These are phyloP conservation scores for Volvariella surrecta DNA, from an alignment of 1,284 basidiomycete species.

Conservation along the genomic window DNA sequence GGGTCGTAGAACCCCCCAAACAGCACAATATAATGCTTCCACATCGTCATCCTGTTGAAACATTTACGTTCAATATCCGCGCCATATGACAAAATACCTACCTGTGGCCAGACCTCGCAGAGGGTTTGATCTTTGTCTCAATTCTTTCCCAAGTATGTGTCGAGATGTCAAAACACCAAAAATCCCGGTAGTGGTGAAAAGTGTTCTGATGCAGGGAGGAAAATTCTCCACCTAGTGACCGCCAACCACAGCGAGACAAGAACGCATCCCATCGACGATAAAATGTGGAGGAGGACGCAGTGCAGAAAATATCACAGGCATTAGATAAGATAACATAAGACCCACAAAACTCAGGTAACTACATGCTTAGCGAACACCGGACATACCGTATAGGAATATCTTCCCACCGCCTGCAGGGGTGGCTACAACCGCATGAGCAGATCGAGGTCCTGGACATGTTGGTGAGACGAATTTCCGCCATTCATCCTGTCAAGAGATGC, in stretches of 20 bases:
- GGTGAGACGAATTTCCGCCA: slow-evolving; percentile 81
- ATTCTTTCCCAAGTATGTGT: slow-evolving; percentile 85
- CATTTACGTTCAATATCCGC: neutral
- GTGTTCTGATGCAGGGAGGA: slow-evolving; percentile 81
- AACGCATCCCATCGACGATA: no score
- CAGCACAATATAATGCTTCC: slow-evolving; percentile 82
- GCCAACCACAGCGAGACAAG: no score
- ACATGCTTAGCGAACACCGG: neutral
- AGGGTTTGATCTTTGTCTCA: slow-evolving; percentile 77
- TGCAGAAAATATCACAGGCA: no score
- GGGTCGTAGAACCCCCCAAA: slow-evolving; percentile 89
- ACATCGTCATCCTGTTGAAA: slow-evolving; percentile 69
- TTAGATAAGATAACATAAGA: no score
- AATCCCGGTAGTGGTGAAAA: slow-evolving; percentile 89
- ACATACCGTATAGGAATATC: slow-evolving; percentile 71
- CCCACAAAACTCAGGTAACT: neutral
- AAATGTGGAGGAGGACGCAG: no score
- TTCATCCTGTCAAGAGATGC: slow-evolving; percentile 45
- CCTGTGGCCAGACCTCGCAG: slow-evolving; percentile 81
- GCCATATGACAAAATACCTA: slow-evolving; percentile 20
- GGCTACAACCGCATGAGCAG: slow-evolving; percentile 74
- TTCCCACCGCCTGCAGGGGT: slow-evolving; percentile 74
- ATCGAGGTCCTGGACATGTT: slow-evolving; percentile 78
- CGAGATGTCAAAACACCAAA: slow-evolving; percentile 73
- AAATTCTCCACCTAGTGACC: slow-evolving; percentile 78